These are phyloP conservation scores for Omphalea diandra DNA, from an alignment of 441 rosid species.

Conservation along the genomic window DNA sequence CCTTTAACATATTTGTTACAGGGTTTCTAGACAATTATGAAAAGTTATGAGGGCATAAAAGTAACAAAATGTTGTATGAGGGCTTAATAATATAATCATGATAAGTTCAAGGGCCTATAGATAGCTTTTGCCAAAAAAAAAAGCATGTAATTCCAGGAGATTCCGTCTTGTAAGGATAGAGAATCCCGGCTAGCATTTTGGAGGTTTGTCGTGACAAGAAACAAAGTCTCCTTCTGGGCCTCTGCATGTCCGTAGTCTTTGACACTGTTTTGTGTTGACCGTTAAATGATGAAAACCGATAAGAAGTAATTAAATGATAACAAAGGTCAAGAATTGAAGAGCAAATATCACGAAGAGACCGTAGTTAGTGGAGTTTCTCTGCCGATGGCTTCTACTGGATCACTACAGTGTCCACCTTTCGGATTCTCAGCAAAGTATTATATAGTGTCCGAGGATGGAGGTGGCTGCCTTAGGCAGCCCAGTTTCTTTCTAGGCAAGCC, in stretches of 20 bases:
- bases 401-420: conserved; percentile 64
- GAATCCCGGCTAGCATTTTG: background rate
- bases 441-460: conserved; percentile 31
- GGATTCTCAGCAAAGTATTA: conserved; percentile 71
- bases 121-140: no score
- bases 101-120: no score
- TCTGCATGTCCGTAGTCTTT: background rate
- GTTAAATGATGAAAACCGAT: background rate
- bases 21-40: no score
- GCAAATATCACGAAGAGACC: background rate
- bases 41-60: no score
- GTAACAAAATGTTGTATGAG: no score
- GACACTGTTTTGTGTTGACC: background rate
- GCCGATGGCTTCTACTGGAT: background rate
- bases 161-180: background rate
- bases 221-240: no score
- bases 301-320: background rate
- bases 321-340: background rate
- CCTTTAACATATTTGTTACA: no score
- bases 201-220: no score
- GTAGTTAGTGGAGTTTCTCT: background rate
- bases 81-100: no score
- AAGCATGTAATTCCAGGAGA: background rate
- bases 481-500: conserved; percentile 72
- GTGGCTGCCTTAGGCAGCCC: conserved; percentile 53